Evolutionary conservation across 2,329 filamentous ascomycete species (phyloP), one percentile per base, ranked within the genome.

Genomic region (Cladophialophora immunda): DNA sequence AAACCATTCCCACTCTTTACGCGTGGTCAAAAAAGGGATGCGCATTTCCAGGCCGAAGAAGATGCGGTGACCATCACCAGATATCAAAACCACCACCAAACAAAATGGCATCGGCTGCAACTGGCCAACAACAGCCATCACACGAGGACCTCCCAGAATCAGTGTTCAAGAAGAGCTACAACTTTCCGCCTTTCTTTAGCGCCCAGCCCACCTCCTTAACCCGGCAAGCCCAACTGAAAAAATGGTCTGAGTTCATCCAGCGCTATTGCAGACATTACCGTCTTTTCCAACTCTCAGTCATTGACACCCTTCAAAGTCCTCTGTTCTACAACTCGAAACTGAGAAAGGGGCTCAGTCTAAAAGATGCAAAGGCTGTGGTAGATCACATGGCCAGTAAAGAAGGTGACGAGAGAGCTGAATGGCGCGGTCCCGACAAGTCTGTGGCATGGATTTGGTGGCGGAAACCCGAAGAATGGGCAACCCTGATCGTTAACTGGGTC

Each of bases 391-490:
- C 78, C 11, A 80, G 76, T 50, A 67, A 78, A 27, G 81, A 85
- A 47, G 85, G 86, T 45, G 82, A 84, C n/a, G 76, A 79, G 65
- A 74, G 81, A 22, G 80, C 79, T 4, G 78, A 97, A 80, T 93
- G 89, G 83, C 81, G 92, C 6, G 78, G 73, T 8, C 72, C 73
- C 7, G 67, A 72, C 3, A 72, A 70, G 64, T 60, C 61, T 27
- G 57, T 45, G 59, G 29, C 75, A 52, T 65, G 78, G 72, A 72
- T 71, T 76, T 72, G 68, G 75, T 98, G 94, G 94, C 86, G 87
- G 69, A 91, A 88, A 74, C 90, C 91, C 0, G 92, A 96, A 76
- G 94, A 98, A 81, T 99, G 95, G 94, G 95, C 93, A 1, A 87
- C 85, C 36, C 76, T 89, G 67, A 81, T 98, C 50, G 90, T 91